Conservation (phyloP, 2,329 filamentous ascomycete species). For the Pyricularia sp. region DNA sequence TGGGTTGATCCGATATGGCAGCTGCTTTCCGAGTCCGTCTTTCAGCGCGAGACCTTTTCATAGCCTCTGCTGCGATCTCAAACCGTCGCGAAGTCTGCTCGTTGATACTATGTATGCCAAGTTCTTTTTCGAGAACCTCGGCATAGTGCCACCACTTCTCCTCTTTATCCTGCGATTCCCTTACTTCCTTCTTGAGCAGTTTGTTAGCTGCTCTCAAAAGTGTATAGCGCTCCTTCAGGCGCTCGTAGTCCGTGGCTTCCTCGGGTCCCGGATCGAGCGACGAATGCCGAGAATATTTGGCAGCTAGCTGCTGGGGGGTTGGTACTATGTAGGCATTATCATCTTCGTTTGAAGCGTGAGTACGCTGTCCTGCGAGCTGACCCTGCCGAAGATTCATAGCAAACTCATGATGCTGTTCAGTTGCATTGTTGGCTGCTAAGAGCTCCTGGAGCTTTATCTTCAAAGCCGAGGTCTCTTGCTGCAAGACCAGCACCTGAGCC, state of each 20-base stretch:
- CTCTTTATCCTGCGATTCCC: background rate
- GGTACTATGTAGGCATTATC: background rate
- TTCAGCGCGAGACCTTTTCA: background rate
- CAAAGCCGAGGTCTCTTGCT: conserved; percentile 32
- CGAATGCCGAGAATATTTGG: background rate
- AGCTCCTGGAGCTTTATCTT: conserved; percentile 21
- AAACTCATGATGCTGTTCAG: background rate
- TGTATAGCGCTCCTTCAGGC: background rate
- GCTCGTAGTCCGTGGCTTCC: background rate
- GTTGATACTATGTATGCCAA: background rate
- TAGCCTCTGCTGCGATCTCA: background rate
- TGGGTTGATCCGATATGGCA: background rate
- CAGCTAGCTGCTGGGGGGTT: background rate
- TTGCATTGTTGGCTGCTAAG: background rate
- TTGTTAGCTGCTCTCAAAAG: background rate
- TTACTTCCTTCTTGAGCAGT: background rate
- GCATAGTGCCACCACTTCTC: background rate
- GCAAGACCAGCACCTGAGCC: conserved; percentile 24
- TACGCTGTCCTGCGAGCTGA: background rate
- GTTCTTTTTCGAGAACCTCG: conserved; percentile 9
- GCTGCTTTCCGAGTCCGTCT: background rate
- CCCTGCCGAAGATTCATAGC: background rate
- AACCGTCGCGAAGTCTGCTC: background rate
- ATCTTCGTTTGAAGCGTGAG: background rate
- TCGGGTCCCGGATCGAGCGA: background rate